A percentile compares a stretch with the other conserved stretches of the same genome.
Evolutionary conservation across 495 filamentous ascomycete species (phyloP).

Genomic region (Penicillium robsamsonii): DNA sequence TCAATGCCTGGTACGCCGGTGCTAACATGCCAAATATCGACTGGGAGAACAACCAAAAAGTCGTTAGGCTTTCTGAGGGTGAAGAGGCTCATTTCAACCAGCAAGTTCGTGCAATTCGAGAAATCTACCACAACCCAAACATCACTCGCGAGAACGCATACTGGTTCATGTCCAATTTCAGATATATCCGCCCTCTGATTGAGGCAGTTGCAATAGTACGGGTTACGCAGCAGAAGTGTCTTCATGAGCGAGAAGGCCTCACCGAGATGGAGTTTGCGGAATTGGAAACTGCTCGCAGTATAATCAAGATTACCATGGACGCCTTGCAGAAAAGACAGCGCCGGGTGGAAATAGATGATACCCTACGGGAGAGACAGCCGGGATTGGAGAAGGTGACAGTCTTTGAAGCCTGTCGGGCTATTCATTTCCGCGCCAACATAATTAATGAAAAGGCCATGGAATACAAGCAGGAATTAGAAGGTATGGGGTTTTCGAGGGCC

Average conservation of each 20-base stretch:
- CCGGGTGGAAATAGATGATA: background rate
- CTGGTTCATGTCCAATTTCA: background rate
- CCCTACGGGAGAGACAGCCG: background rate
- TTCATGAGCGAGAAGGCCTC: background rate
- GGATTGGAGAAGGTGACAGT: no score
- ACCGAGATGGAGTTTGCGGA: background rate
- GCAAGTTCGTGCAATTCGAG: background rate
- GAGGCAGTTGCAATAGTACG: background rate
- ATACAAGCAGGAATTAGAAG: background rate
- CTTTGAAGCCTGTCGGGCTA: background rate
- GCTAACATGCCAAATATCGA: background rate
- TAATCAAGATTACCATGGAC: background rate
- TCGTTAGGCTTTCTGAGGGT: background rate
- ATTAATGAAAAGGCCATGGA: background rate
- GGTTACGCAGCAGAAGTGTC: background rate
- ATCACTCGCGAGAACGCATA: background rate
- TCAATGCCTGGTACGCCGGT: background rate
- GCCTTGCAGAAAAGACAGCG: background rate
- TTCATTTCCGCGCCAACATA: background rate
- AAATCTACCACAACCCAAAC: background rate
- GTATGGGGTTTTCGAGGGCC: background rate
- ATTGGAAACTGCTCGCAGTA: background rate
- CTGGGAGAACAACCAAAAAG: background rate
- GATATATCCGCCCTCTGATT: background rate
- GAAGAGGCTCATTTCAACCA: background rate